Conservation (phyloP, 169 alveolate genomes). For the Miamiensis avidus region DNA sequence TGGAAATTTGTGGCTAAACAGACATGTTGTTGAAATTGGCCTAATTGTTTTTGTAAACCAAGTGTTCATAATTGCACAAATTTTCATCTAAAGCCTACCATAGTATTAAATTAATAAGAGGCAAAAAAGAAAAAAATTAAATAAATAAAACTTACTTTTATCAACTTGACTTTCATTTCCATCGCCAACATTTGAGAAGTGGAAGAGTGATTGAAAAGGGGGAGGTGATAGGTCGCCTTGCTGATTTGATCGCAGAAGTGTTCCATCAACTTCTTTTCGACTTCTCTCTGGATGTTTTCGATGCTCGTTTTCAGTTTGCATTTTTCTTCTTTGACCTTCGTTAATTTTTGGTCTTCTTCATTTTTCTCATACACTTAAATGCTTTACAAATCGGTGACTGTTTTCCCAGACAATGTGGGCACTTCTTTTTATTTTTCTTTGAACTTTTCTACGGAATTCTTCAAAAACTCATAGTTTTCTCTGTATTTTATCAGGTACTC, state of each 20-base stretch:
- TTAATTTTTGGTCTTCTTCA: too few species aligned
- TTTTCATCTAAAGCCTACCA: neutral
- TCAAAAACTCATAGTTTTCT: constrained; percentile 15
- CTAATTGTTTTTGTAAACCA: neutral
- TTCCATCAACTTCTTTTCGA: constrained; percentile 10
- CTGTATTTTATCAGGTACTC: neutral
- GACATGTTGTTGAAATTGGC: neutral
- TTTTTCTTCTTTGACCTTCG: constrained; percentile 10
- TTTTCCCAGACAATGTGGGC: neutral
- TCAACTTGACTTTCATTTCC: constrained; percentile 23
- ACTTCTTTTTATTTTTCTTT: constrained; percentile 21
- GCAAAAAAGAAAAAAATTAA: too few species aligned
- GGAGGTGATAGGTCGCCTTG: constrained; percentile 10
- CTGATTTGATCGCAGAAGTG: constrained; percentile 1
- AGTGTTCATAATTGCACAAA: neutral
- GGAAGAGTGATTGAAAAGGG: constrained; percentile 11
- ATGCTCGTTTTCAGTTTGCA: constrained; percentile 10
- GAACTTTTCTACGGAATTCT: constrained; percentile 1
- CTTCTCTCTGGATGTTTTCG: constrained; percentile 21
- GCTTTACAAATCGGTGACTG: neutral
- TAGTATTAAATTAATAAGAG: neutral
- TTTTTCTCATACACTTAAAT: too few species aligned
- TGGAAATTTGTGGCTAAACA: constrained; percentile 6
- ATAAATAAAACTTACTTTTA: constrained; percentile 8
- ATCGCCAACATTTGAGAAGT: constrained; percentile 4